Base-by-base conservation (phyloP, 2,329 filamentous ascomycete genomes). In the Lachnellula hyalina region DNA sequence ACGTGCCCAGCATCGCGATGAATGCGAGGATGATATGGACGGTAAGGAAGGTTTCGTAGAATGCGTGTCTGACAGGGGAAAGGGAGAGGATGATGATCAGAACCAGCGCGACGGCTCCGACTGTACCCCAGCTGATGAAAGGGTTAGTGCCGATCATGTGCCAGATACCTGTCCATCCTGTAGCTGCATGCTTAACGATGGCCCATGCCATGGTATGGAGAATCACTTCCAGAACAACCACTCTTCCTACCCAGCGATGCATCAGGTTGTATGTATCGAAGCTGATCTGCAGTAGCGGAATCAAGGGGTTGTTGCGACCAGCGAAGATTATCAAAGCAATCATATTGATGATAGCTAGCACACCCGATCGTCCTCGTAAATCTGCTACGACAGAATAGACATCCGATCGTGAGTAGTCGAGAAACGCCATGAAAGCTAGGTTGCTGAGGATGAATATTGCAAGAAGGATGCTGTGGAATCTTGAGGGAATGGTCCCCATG, bases 211-310 rank as follows among this genome's bases (percentile, higher is more conserved):
- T 64, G 2, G 85, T 85, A 72, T 95, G 90, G 14, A 86, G 76
- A 47, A 90, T 63, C n/a, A 80, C 74, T 69, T 93, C 85, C 2
- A 85, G 54, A 23, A 90, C 81, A 41, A 88, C 81, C 44, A 92
- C 82, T 25, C 90, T 82, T 28, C 89, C 90, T 58, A 90, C 81
- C 89, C 89, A 95, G 61, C 90, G 82, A 71, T 95, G 90, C 49
- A 94, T 75, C 8, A 94, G 84, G 70, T 97, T 97, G 79, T 95
- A 97, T 0, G 92, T 96, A 71, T 97, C 94, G 74, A 96, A 99
- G 71, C 89, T 93, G 70, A 97, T 87, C 64, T 87, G 83, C 54
- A 97, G 79, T 35, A 95, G 71, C 3, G 77, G 72, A 67, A 97
- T 96, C 48, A 96, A 77, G 8, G 90, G 90, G 74, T 97, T 99